Conservation (phyloP, 2,329 filamentous ascomycete genomes). For the Magnaporthiopsis rhizophila region DNA sequence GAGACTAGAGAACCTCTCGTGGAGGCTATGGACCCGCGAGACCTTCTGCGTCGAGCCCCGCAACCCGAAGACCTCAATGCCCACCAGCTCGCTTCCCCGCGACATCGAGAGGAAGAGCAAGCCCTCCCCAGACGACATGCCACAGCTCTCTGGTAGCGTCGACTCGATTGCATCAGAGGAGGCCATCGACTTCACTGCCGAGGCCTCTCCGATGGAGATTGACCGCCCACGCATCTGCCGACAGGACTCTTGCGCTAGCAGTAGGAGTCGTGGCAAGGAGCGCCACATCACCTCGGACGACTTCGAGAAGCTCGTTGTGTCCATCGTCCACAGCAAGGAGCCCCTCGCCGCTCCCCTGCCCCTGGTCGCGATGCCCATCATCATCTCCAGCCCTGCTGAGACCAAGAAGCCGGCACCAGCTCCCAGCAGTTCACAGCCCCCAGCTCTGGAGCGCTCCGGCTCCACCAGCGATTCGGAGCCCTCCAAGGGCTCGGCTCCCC, state of each 20-base stretch:
- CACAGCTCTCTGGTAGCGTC: slow-evolving; percentile 69
- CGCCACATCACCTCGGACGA: slow-evolving; percentile 90
- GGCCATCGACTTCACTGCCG: slow-evolving; percentile 47
- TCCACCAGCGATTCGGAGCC: slow-evolving; percentile 37
- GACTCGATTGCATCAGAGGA: slow-evolving; percentile 68
- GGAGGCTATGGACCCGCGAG: slow-evolving; percentile 91
- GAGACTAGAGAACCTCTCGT: slow-evolving; percentile 88
- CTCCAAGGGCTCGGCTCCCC: slow-evolving; percentile 56
- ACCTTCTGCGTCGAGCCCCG: slow-evolving; percentile 76
- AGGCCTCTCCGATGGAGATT: slow-evolving; percentile 50
- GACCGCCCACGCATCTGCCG: slow-evolving; percentile 60
- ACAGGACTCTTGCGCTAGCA: slow-evolving; percentile 63
- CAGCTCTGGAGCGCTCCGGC: slow-evolving; percentile 28
- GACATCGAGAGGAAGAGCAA: slow-evolving; percentile 31
- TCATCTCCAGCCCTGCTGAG: slow-evolving; percentile 27
- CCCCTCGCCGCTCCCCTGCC: slow-evolving; percentile 50
- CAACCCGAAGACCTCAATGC: slow-evolving; percentile 38
- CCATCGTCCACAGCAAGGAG: slow-evolving; percentile 83
- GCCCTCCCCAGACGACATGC: slow-evolving; percentile 45
- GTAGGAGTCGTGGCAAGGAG: slow-evolving; percentile 65
- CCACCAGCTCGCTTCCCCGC: slow-evolving; percentile 35
- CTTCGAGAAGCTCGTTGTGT: slow-evolving; percentile 87
- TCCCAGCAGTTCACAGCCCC: slow-evolving; percentile 6
- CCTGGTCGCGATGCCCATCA: not conserved
- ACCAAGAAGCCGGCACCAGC: slow-evolving; percentile 17